phyloP scores from a whole-genome alignment of 2,329 filamentous ascomycete species.

The Peltaster fructicola region DNA sequence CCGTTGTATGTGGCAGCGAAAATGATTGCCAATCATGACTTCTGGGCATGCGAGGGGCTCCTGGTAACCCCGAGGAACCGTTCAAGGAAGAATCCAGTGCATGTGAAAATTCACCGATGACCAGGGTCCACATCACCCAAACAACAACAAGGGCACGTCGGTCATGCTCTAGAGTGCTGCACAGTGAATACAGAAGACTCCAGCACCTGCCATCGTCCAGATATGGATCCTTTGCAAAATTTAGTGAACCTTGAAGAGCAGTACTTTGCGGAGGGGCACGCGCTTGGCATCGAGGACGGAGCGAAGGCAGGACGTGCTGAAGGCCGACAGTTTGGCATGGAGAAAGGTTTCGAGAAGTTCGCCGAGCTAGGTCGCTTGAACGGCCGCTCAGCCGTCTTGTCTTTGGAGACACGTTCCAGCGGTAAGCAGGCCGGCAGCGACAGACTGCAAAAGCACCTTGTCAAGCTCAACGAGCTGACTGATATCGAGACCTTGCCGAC shows the following conservation, averaged over 20 bases:
- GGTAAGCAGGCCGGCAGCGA: not conserved
- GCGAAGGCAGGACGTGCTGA: slow-evolving; percentile 63
- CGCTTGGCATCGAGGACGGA: slow-evolving; percentile 58
- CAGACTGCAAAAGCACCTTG: not conserved
- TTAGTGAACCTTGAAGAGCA: slow-evolving; percentile 43
- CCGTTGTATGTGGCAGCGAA: too few relatives aligned
- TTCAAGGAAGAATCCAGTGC: too few relatives aligned
- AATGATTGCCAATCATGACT: too few relatives aligned
- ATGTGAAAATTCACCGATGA: too few relatives aligned
- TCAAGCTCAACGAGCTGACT: slow-evolving; percentile 50
- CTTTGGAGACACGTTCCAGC: slow-evolving; percentile 12
- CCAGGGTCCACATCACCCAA: too few relatives aligned
- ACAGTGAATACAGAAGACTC: too few relatives aligned
- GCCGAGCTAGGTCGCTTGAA: slow-evolving; percentile 61
- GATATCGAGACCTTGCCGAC: slow-evolving; percentile 63
- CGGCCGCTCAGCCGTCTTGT: slow-evolving; percentile 69
- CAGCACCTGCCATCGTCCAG: too few relatives aligned
- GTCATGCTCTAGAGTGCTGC: too few relatives aligned
- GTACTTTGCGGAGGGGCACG: slow-evolving; percentile 73
- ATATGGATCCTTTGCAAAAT: slow-evolving; percentile 33
- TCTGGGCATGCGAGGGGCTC: too few relatives aligned
- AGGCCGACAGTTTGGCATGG: slow-evolving; percentile 75
- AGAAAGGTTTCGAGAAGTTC: slow-evolving; percentile 90
- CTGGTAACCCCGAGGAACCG: too few relatives aligned
- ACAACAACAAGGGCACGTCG: too few relatives aligned